Base-by-base conservation (phyloP, 2,329 filamentous ascomycete species). In the Hymenoscyphus occultus region DNA sequence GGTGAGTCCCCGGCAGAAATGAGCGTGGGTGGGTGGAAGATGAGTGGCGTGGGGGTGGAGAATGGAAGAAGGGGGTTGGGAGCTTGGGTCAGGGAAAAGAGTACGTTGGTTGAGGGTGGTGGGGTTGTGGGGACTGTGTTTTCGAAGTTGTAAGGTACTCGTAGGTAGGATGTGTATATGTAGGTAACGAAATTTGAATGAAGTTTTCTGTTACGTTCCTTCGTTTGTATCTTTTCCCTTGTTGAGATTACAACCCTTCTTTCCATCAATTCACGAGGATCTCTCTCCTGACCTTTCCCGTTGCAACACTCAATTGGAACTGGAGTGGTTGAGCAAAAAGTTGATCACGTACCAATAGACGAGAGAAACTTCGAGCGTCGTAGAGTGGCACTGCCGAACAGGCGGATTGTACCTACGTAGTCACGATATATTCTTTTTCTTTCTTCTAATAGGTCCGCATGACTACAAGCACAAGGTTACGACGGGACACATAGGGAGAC, bases 1-100 rank as follows among this genome's bases (percentile, higher is more conserved):
- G 92, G 93, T n/a, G 92, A 96, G 80, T 89, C 85, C 59, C 92
- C 92, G 0, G 91, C 93, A 0, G 92, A 96, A 81, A 96, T 96
- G 93, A 90, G 90, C 2, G 92, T 96, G 0, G 92, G 92, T 10
- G 92, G 92, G 0, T 96, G 92, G 93, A 96, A 96, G 81, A 84
- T 90, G 83, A 96, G 92, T 75, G 93, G 93, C 40, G 79, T 96
- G 10, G 92, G 92, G 0, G 88, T 96, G 1, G 92, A 96, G 82
- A 97, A 97, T 76, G 93, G 92, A 3, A 82, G 87, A 65, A 86
- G 84, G 72, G 92, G 92, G 0, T 82, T 97, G 62, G 88, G 90
- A 77, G 89, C 90, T 3, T 97, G 93, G 89, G 84, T 93, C 61
- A 83, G 87, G 78, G 95, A 93, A 72, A 96, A 95, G 82, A 96